Base-by-base conservation (phyloP, 2,329 filamentous ascomycete species). In the Ophiostoma montium region DNA sequence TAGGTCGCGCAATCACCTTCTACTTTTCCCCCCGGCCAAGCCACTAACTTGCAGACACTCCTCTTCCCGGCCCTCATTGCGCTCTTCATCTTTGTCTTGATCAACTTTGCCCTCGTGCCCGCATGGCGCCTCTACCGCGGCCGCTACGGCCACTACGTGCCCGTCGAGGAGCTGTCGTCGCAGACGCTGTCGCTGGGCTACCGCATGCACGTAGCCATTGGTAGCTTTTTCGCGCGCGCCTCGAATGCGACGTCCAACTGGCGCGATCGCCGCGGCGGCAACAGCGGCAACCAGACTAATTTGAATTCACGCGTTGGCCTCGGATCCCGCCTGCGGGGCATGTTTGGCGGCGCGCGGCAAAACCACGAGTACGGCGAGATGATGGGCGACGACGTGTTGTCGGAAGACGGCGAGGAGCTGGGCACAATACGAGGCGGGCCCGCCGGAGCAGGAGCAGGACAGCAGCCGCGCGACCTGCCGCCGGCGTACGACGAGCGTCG, bases 71-170 rank as follows among this genome's bases (percentile, higher is more conserved):
- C 82, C 48, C 58, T 81, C 59, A 80, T 87, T 59, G 84, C 84
- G 42, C 71, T 87, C 44, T 64, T 75, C 53, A 67, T 86, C 56
- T 89, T 85, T 64, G 63, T 87, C 57, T 50, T 79, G 51, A 65
- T 80, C 50, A 80, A 77, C 50, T 84, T 79, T 62, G 65, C 80
- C 57, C 58, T 86, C 53, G 60, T 85, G 23, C 84, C 84, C 2
- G 60, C 83, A 52, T 84, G 83, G 75, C 80, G 77, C 44, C 75
- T 73, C 50, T 84, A 86, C 63, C 79, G 76, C 54, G 74, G 73
- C 57, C 78, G 82, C 52, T 87, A 87, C 63, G 75, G 78, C 59
- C 80, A 85, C 53, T 88, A 88, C 60, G 75, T 87, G 2, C 83
- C 83, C 1, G 65, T 87, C 54, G 74, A 83, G 53, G 68, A 71